A percentile compares a stretch with the other conserved stretches of the same genome.
Conservation (phyloP, 495 filamentous ascomycete genomes). For the Podospora anserina region DNA sequence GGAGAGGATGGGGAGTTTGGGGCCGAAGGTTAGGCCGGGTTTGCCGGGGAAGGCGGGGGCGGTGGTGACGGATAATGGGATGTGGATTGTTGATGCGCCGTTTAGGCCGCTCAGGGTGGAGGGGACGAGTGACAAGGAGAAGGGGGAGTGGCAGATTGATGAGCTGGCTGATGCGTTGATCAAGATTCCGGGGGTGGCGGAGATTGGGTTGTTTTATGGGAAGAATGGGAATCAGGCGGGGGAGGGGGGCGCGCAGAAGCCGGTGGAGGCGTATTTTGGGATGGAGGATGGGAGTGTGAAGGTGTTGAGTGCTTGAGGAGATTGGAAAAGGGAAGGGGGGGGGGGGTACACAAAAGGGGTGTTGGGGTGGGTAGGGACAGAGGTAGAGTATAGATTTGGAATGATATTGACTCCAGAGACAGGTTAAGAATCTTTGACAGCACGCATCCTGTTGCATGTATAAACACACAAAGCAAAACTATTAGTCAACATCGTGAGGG, state of each 20-base stretch:
- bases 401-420: neutral
- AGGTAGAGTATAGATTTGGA: neutral
- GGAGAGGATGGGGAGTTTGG: slow-evolving; percentile 61
- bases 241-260: slow-evolving; percentile 73
- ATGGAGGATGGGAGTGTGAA: slow-evolving; percentile 60
- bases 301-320: slow-evolving; percentile 8
- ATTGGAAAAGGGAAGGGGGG: neutral
- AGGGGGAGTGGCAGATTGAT: slow-evolving; percentile 74
- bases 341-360: neutral
- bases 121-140: slow-evolving; percentile 58
- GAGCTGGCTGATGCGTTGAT: slow-evolving; percentile 69
- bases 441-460: neutral
- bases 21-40: slow-evolving; percentile 67
- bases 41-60: slow-evolving; percentile 70
- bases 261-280: slow-evolving; percentile 91
- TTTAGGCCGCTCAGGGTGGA: slow-evolving; percentile 63
- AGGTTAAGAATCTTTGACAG: neutral
- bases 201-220: slow-evolving; percentile 87
- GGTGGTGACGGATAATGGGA: slow-evolving; percentile 86
- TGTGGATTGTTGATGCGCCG: slow-evolving; percentile 90
- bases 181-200: slow-evolving; percentile 78
- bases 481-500: too few relatives aligned
- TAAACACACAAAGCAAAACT: neutral
- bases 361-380: neutral
- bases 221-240: slow-evolving; percentile 64